Percentiles rank a stretch among this genome's conserved stretches.
Evolutionary conservation across 345 rosid species (phyloP).

Genomic region (Citrus glauca): DNA sequence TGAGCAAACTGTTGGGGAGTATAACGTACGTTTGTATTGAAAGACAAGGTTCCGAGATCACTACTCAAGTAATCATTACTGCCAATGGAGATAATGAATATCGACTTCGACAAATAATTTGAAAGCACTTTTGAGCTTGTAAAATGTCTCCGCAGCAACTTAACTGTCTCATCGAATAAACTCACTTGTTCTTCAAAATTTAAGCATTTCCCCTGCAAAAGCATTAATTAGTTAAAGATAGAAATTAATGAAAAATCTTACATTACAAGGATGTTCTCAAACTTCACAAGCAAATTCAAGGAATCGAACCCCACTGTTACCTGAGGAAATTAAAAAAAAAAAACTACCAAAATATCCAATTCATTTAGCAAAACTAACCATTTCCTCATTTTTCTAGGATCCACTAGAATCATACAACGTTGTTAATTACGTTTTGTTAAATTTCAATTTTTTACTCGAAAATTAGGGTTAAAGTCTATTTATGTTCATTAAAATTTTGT

Average conservation of each 20-base stretch:
- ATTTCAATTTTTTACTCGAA: too few relatives aligned
- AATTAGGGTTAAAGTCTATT: too few relatives aligned
- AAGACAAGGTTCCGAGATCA: neutral
- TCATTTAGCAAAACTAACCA: too few relatives aligned
- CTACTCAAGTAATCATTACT: constrained; percentile 39
- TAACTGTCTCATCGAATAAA: constrained; percentile 21
- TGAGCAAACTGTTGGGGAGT: constrained; percentile 28
- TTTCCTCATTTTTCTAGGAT: too few relatives aligned
- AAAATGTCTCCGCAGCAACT: constrained; percentile 14
- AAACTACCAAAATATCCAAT: too few relatives aligned
- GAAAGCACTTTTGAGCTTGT: constrained; percentile 2
- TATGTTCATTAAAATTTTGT: too few relatives aligned
- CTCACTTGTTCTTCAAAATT: constrained; percentile 35
- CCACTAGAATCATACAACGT: too few relatives aligned
- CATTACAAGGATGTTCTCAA: too few relatives aligned
- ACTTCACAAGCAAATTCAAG: too few relatives aligned
- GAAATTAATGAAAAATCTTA: neutral
- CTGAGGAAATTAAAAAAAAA: too few relatives aligned
- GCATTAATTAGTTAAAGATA: neutral
- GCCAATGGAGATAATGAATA: constrained; percentile 29
- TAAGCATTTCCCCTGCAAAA: constrained; percentile 41
- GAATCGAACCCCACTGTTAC: too few relatives aligned
- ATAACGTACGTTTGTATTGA: constrained; percentile 1
- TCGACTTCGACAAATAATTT: constrained; percentile 32
- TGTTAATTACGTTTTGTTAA: too few relatives aligned